phyloP scores from a whole-genome alignment of 495 filamentous ascomycete species.

The Neurospora sp. region DNA sequence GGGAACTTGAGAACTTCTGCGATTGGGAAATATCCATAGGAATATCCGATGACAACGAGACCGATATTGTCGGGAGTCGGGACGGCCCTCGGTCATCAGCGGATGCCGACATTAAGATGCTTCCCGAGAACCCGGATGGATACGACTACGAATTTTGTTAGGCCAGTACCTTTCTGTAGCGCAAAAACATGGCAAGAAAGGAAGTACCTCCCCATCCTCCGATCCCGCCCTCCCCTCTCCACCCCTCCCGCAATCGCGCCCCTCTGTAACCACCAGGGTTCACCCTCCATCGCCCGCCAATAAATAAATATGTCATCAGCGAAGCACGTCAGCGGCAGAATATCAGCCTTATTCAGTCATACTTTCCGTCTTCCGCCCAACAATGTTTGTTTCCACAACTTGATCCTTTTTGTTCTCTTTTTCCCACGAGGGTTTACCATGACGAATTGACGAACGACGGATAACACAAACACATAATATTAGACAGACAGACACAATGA shows the following conservation, averaged over 20 bases:
- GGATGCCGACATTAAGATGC: neutral
- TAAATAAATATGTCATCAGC: neutral
- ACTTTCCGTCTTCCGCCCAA: neutral
- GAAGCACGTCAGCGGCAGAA: neutral
- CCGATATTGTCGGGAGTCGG: neutral
- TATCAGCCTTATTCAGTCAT: neutral
- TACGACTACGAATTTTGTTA: too few species aligned
- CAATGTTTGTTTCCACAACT: neutral
- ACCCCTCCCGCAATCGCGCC: neutral
- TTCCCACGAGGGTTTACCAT: neutral
- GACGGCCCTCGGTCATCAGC: neutral
- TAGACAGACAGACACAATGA: neutral
- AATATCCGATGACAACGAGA: too few species aligned
- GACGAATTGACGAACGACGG: neutral
- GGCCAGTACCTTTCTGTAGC: too few species aligned
- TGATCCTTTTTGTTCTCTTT: neutral
- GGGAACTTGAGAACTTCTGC: too few species aligned
- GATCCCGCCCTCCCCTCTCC: neutral
- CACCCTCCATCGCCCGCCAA: neutral
- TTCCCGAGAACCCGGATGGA: neutral
- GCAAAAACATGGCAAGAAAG: too few species aligned
- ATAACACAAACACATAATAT: neutral
- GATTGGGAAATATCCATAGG: too few species aligned
- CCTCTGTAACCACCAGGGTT: neutral
- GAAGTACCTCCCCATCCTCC: neutral